These are phyloP conservation scores for Cyclanthera cordifolia DNA, from an alignment of 306 rosid genomes.

Conservation along the genomic window DNA sequence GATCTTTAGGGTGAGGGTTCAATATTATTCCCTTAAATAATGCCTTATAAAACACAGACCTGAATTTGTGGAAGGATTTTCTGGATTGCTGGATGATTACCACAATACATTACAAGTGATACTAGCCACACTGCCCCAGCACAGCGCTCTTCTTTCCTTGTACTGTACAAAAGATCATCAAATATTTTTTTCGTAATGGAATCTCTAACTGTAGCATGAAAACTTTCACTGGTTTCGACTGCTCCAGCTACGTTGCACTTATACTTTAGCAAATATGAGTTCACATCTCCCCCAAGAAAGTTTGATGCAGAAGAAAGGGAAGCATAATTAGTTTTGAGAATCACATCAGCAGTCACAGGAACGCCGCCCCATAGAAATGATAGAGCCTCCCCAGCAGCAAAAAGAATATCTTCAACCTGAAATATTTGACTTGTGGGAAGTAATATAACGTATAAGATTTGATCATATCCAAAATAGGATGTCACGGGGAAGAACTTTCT, in stretches of 20 bases:
- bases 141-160: conserved; percentile 95
- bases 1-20: neutral
- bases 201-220: conserved; percentile 54
- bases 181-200: conserved; percentile 70
- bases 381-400: conserved; percentile 95
- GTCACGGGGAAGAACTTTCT: neutral
- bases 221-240: conserved; percentile 33
- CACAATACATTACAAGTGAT: conserved; percentile 84
- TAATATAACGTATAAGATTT: neutral
- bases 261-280: conserved; percentile 34
- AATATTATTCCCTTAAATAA: neutral
- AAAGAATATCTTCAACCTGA: conserved; percentile 89
- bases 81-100: conserved; percentile 64
- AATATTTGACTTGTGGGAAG: conserved; percentile 18
- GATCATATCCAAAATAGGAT: conserved; percentile 2
- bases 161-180: conserved; percentile 73
- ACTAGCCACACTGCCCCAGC: conserved; percentile 91
- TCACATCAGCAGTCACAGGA: conserved; percentile 80
- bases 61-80: conserved; percentile 91
- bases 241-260: conserved; percentile 24
- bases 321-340: conserved; percentile 74
- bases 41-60: conserved; percentile 33
- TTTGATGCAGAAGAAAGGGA: conserved; percentile 87
- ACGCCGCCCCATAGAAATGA: conserved; percentile 94
- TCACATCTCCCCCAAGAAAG: conserved; percentile 76